Base-by-base conservation (phyloP, 2,329 filamentous ascomycete species). In the Penicillium psychrosexuale region DNA sequence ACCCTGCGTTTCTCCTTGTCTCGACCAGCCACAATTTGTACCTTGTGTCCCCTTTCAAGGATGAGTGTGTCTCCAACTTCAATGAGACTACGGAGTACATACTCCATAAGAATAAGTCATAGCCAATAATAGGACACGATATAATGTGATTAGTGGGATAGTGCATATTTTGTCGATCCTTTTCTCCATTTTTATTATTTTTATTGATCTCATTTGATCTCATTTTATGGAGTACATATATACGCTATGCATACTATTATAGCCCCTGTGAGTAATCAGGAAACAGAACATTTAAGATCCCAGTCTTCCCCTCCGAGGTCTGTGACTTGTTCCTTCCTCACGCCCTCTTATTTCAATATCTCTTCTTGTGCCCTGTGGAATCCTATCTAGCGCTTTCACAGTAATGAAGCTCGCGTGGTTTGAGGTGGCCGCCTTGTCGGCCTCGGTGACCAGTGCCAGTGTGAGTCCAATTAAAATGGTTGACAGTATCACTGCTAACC, bases 341-440 rank as follows among this genome's bases (percentile, higher is more conserved):
- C 9, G 3, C 13, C 17, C 7, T 46, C 3, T 22, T 45, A 31
- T 24, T 19, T 27, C 27, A 15, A n/a, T 5, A 22, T n/a, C n/a
- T n/a, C n/a, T n/a, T n/a, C 13, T 33, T n/a, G 9, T 33, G 38
- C 30, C 17, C 19, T 12, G 30, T 50, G 27, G 34, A 22, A 11
- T 22, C 5, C 3, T 39, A 13, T 39, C 33, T 7, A 48, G 37
- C 37, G 27, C 11, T 50, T 17, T 28, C 34, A 34, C 45, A 48
- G 56, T 57, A 63, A 75, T 75, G 72, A 72, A 66, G 66, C 61
- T 71, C 56, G 60, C 64, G 55, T 72, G 66, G 69, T 52, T 73
- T 24, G 65, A 72, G 61, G 62, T 65, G n/a, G 66, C 60, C 46
- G 66, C 61, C 31, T 51, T 73, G 55, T 62, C 66, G 56, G 64